Percentiles rank a stretch among this genome's conserved stretches.
These are phyloP conservation scores for Sphagnum tenellum DNA, from an alignment of 225 moss, liverwort and hornwort species.

Conservation along the genomic window DNA sequence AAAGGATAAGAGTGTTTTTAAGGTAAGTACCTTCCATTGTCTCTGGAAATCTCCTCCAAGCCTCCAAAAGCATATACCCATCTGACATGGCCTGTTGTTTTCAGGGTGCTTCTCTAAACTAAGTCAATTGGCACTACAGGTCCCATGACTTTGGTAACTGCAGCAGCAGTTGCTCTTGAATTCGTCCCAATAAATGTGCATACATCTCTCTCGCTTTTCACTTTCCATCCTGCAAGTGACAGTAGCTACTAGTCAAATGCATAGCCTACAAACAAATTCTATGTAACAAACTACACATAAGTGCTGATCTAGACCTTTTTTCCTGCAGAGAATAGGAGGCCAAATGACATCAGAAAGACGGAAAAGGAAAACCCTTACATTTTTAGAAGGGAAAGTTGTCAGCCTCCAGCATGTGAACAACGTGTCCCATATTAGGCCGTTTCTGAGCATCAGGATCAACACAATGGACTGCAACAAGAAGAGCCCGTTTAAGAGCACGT, in stretches of 20 bases:
- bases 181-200: conserved; percentile 34
- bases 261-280: too few species aligned
- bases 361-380: neutral
- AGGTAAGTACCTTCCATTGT: too few species aligned
- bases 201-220: conserved; percentile 38
- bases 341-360: too few species aligned
- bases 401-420: conserved; percentile 98
- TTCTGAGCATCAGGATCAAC: conserved; percentile 94
- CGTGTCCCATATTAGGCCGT: conserved; percentile 99
- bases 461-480: conserved; percentile 94
- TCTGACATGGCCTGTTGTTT: too few species aligned
- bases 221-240: conserved; percentile 34
- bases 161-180: conserved; percentile 45
- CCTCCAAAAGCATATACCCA: too few species aligned
- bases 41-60: too few species aligned
- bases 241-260: too few species aligned
- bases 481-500: conserved; percentile 88
- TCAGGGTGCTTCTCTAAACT: too few species aligned
- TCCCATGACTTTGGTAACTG: conserved; percentile 19
- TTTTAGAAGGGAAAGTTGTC: conserved; percentile 80
- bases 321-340: too few species aligned
- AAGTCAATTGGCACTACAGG: too few species aligned
- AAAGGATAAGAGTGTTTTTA: too few species aligned
- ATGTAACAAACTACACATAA: neutral
- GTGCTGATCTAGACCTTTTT: neutral